These are phyloP conservation scores for Pouteria glomerata DNA, from an alignment of 148 eudicot species.

Conservation along the genomic window DNA sequence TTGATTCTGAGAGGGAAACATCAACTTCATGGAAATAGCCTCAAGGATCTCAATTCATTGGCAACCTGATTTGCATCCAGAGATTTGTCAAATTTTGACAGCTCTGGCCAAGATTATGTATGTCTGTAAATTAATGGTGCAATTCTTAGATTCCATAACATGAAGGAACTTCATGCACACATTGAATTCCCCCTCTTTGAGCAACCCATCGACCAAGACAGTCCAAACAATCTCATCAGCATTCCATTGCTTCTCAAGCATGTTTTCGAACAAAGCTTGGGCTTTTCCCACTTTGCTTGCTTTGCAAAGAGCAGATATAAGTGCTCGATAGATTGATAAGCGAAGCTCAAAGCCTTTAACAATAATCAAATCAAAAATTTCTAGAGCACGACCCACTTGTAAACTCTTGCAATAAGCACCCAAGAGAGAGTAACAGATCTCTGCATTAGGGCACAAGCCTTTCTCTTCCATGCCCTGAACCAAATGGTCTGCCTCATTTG, in stretches of 20 bases:
- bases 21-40: constrained; percentile 5
- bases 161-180: constrained; percentile 51
- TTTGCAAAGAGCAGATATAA: constrained; percentile 53
- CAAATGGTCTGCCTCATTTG: constrained; percentile 50
- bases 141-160: constrained; percentile 39
- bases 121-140: constrained; percentile 36
- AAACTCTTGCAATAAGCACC: constrained; percentile 42
- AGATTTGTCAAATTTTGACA: constrained; percentile 41
- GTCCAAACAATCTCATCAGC: constrained; percentile 70
- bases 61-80: constrained; percentile 19
- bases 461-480: constrained; percentile 51
- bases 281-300: constrained; percentile 33
- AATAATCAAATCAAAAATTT: constrained; percentile 32
- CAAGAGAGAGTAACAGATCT: constrained; percentile 39
- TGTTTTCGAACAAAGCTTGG: constrained; percentile 37
- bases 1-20: background rate
- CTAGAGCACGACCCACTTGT: constrained; percentile 52
- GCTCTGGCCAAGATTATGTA: constrained; percentile 44
- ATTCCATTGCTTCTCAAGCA: constrained; percentile 57
- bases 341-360: constrained; percentile 33
- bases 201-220: constrained; percentile 59
- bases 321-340: constrained; percentile 41
- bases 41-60: constrained; percentile 21
- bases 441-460: constrained; percentile 31
- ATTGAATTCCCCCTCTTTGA: constrained; percentile 38